phyloP scores from a whole-genome alignment of 768 basidiomycete species.

The Boletus edulis region DNA sequence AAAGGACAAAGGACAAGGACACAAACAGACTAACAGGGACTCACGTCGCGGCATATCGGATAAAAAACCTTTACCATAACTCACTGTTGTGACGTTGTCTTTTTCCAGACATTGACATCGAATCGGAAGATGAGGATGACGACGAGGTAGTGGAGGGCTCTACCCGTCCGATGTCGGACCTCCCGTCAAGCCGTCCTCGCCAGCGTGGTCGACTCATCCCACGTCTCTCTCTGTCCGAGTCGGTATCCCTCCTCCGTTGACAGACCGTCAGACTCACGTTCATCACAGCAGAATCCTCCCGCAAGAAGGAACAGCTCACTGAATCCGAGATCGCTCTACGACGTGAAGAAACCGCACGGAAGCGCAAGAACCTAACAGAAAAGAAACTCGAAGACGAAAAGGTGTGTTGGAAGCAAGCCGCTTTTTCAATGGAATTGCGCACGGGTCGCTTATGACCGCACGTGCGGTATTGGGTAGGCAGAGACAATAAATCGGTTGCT shows the following conservation, averaged over 20 bases:
- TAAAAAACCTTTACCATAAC: background rate
- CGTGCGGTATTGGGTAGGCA: constrained; percentile 41
- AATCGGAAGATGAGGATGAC: constrained; percentile 43
- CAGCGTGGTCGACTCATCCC: constrained; percentile 63
- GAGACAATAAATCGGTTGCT: constrained; percentile 89
- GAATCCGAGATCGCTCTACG: constrained; percentile 71
- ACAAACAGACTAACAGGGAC: too few relatives aligned
- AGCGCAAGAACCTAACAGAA: constrained; percentile 61
- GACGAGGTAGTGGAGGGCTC: too few relatives aligned
- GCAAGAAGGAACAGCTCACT: constrained; percentile 60
- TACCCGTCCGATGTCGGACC: too few relatives aligned
- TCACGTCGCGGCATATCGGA: constrained; percentile 28
- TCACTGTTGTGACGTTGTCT: background rate
- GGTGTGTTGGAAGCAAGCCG: constrained; percentile 35
- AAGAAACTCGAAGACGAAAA: constrained; percentile 37
- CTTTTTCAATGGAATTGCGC: background rate
- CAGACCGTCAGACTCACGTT: background rate
- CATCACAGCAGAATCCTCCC: constrained; percentile 5
- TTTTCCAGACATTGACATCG: constrained; percentile 36
- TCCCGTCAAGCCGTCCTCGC: constrained; percentile 73
- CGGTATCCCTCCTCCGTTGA: background rate
- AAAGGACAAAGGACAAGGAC: too few relatives aligned
- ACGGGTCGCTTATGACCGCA: background rate
- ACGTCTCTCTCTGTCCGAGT: constrained; percentile 71
- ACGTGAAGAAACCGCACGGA: constrained; percentile 78